phyloP scores from a whole-genome alignment of 148 eudicot species.

The Rhododendron williamsianum region DNA sequence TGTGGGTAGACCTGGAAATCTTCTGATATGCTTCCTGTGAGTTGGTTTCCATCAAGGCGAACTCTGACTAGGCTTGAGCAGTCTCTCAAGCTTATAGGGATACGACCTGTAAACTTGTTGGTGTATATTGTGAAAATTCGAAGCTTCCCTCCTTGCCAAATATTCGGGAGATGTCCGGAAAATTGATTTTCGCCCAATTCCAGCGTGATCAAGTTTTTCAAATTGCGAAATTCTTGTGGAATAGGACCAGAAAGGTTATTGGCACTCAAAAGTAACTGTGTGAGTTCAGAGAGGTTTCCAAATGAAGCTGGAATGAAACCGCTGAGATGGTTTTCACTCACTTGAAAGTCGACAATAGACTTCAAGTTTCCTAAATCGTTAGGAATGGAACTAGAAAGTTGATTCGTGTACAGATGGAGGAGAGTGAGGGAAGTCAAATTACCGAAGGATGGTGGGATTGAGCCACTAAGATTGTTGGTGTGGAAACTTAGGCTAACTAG shows the following conservation, averaged over 20 bases:
- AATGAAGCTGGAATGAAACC: no score
- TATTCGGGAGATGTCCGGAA: slow-evolving; percentile 19
- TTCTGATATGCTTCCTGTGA: slow-evolving; percentile 16
- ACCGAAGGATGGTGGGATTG: no score
- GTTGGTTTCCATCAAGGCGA: slow-evolving; percentile 26
- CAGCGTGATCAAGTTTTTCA: not conserved
- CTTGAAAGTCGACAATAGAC: no score
- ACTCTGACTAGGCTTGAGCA: slow-evolving; percentile 20
- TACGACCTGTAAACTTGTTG: slow-evolving; percentile 17
- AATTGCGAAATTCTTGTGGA: slow-evolving; percentile 21
- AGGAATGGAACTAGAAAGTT: no score
- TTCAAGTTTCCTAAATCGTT: no score
- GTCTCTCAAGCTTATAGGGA: slow-evolving; percentile 24
- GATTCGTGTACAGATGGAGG: no score
- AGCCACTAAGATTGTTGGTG: no score
- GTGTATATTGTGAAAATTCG: slow-evolving; percentile 13
- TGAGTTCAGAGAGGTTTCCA: no score
- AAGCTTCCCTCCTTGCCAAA: slow-evolving; percentile 24
- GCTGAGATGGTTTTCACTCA: no score
- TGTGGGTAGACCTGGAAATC: slow-evolving; percentile 25
- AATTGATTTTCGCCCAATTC: slow-evolving; percentile 20
- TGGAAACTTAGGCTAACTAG: no score
- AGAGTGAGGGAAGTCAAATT: no score
- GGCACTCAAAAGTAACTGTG: not conserved
- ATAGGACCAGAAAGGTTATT: slow-evolving; percentile 32